These are phyloP conservation scores for Syncephalastrum racemosum DNA, from an alignment of 371 early-diverging fungal species.

Conservation along the genomic window DNA sequence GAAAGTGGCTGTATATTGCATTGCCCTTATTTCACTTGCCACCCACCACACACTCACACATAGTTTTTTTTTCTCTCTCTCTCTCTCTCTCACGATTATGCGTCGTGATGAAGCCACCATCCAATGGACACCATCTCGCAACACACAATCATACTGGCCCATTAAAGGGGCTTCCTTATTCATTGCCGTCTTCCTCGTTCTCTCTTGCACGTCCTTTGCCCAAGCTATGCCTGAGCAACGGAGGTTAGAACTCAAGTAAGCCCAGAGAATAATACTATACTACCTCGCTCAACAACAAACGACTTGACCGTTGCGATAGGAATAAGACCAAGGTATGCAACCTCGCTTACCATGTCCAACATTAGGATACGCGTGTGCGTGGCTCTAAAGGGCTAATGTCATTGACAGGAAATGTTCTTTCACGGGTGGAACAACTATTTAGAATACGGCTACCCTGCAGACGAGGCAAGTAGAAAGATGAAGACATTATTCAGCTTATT, in stretches of 20 bases:
- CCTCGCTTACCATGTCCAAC: slow-evolving; percentile 1
- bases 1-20: too few species aligned
- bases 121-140: not conserved
- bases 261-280: not conserved
- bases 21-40: not conserved
- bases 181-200: not conserved
- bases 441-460: slow-evolving; percentile 83
- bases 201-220: slow-evolving; percentile 1
- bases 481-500: not conserved
- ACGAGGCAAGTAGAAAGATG: slow-evolving; percentile 64
- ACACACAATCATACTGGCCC: not conserved
- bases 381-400: too few species aligned
- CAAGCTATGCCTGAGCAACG: slow-evolving; percentile 21
- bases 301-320: slow-evolving; percentile 13
- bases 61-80: not conserved
- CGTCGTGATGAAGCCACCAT: not conserved
- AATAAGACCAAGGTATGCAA: slow-evolving; percentile 30
- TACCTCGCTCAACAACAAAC: not conserved
- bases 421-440: slow-evolving; percentile 88
- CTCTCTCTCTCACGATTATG: not conserved
- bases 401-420: slow-evolving; percentile 76
- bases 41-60: too few species aligned
- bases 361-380: not conserved
- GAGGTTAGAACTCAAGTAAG: slow-evolving; percentile 28
- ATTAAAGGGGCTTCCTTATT: not conserved